Evolutionary conservation across 805 yeast genomes (phyloP), one percentile per base, ranked within the genome.

Genomic region (Yamadazyma kitorensis): DNA sequence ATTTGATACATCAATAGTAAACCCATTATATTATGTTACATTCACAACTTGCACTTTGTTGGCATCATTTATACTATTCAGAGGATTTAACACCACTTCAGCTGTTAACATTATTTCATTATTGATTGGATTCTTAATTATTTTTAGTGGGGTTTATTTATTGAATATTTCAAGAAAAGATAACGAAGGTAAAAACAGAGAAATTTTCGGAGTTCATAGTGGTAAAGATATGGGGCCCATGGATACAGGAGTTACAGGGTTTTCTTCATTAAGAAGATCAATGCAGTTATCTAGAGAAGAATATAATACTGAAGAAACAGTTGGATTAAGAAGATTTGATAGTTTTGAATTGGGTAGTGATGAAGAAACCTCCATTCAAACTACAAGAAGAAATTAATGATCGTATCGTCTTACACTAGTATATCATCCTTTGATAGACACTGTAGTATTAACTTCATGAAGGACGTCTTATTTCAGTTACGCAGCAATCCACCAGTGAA

Each of bases 1-100:
- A 58, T 87, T 87, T 51, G 96, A 88, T 56, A 87, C 96, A 5
- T 84, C 94, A 0, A 85, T 87, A 47, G 96, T 87, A 36, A 87
- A 87, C 58, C 96, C 96, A 20, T 68, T 87, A 41, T 87, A 87
- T 64, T 87, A 88, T 53, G 96, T 87, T 35, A 80, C 95, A 1
- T 88, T 87, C 64, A 87, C 96, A 24, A 86, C 96, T 0, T 86
- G 84, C 32, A 88, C 96, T 0, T 70, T 87, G 49, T 70, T 76
- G 35, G 96, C 96, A 1, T 86, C 94, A 22, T 88, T 88, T 56
- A 81, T 88, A 41, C 65, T 87, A 34, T 88, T 87, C 63, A 73
- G 80, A 49, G 95, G 95, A 11, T 87, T 88, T 70, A 86, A 86
- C 61, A 86, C 95, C 27, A 68, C 94, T 5, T 77, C 84, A 17